phyloP scores from a whole-genome alignment of 2,329 filamentous ascomycete genomes.

The Pseudopyricularia cyperi region DNA sequence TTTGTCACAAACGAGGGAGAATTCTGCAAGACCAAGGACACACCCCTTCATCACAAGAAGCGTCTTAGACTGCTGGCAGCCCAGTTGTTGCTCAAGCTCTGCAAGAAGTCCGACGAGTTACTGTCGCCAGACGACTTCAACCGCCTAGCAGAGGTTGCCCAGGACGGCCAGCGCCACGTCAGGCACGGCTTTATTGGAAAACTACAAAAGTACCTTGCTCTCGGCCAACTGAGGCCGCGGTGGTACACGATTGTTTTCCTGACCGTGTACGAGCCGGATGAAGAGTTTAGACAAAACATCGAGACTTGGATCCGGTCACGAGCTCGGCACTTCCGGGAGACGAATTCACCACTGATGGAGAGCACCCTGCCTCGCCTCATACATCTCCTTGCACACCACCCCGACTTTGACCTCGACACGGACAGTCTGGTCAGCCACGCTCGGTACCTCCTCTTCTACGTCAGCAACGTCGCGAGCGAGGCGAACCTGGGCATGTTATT shows the following conservation, averaged over 20 bases:
- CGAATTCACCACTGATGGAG: conserved; percentile 59
- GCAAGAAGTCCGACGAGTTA: conserved; percentile 66
- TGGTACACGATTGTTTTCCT: conserved; percentile 89
- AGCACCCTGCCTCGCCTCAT: conserved; percentile 69
- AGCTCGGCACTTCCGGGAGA: conserved; percentile 48
- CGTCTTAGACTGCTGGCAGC: conserved; percentile 74
- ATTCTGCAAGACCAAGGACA: conserved; percentile 60
- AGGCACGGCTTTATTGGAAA: conserved; percentile 70
- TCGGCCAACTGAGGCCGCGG: conserved; percentile 53
- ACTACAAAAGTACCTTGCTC: conserved; percentile 79
- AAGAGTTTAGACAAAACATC: conserved; percentile 59
- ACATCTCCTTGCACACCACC: conserved; percentile 83
- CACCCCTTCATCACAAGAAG: conserved; percentile 64
- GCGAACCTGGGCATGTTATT: conserved; percentile 81
- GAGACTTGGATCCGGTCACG: conserved; percentile 85
- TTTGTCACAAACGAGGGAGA: conserved; percentile 68
- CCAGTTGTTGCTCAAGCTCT: conserved; percentile 72
- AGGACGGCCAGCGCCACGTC: conserved; percentile 63
- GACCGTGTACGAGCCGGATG: conserved; percentile 74
- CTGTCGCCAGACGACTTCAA: conserved; percentile 68
- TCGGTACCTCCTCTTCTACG: conserved; percentile 81
- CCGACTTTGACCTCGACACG: conserved; percentile 60
- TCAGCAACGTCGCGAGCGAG: conserved; percentile 70
- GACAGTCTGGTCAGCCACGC: conserved; percentile 69
- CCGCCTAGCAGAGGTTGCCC: conserved; percentile 63